Evolutionary conservation across 2,329 filamentous ascomycete species (phyloP), one percentile per base, ranked within the genome.

Genomic region (Acrocalymma vagum): DNA sequence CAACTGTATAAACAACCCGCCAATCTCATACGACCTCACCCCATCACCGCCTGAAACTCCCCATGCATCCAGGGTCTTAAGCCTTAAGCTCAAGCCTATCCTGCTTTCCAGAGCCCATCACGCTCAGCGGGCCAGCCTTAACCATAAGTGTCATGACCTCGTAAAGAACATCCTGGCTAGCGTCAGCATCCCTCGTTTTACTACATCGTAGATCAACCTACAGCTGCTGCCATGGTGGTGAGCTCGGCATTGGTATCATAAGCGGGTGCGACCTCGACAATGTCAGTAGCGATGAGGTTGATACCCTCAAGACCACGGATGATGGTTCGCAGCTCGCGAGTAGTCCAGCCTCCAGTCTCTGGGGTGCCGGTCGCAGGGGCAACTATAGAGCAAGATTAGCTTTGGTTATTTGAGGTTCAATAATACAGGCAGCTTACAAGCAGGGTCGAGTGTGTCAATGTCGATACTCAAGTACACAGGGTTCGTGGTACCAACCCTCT

Each of bases 371-470:
- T 90, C 0, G 84, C 86, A 9, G 86, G 87, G 0, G 87, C 87
- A 55, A 89, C 78, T 80, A 29, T 26, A 14, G 15, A 6, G 17
- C 14, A n/a, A 10, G 5, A 16, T 53, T 15, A 58, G 42, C 31
- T 10, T 21, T 21, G 6, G 6, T 8, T 3, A 25, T 11, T 9
- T 11, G n/a, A n/a, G n/a, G 1, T 13, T 9, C 2, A 14, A 2
- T 11, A 3, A 2, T 29, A 25, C 5, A 25, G 10, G 8, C 15
- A 18, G 72, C 79, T 67, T 67, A 83, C 80, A 93, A 5, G 88
- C 88, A 6, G 91, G 90, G 64, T 95, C 90, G 3, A 95, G 76
- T 1, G 89, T 91, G 62, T 95, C 90, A 57, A 95, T 95, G 62
- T 96, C 91, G 30, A 95, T 85, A 6, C 83, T 88, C 21, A 95